Evolutionary conservation across 2,329 filamentous ascomycete genomes (phyloP).

Genomic region (Didymella pinodella): DNA sequence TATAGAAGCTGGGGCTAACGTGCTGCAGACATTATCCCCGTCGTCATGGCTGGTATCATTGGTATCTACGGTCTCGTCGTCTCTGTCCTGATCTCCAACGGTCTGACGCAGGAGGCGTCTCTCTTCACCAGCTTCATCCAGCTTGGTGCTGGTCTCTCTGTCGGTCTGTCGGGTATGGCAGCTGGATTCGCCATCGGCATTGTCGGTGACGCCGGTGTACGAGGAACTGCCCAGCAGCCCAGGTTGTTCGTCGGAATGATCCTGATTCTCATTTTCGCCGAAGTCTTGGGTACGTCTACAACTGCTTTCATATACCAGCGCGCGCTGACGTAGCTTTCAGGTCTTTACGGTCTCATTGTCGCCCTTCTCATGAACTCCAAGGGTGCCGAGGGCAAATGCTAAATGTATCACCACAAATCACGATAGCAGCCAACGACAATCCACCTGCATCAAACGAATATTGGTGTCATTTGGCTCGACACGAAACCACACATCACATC

Average conservation of each 20-base stretch:
- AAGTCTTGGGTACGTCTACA: slow-evolving; percentile 83
- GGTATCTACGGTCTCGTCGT: slow-evolving; percentile 79
- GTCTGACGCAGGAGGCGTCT: slow-evolving; percentile 56
- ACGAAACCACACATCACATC: slow-evolving; percentile 34
- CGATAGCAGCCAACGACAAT: slow-evolving; percentile 44
- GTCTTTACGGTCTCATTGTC: slow-evolving; percentile 99
- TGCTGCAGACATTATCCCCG: slow-evolving; percentile 88
- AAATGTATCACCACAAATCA: slow-evolving; percentile 13
- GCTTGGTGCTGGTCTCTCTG: slow-evolving; percentile 61
- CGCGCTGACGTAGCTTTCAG: slow-evolving; percentile 54
- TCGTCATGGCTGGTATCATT: slow-evolving; percentile 99
- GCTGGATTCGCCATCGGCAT: slow-evolving; percentile 79
- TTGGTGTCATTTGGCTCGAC: slow-evolving; percentile 28
- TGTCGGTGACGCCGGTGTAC: slow-evolving; percentile 81
- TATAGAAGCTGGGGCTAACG: slow-evolving; percentile 19
- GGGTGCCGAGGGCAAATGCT: slow-evolving; percentile 51
- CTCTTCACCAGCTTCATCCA: slow-evolving; percentile 63
- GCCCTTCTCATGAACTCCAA: slow-evolving; percentile 99
- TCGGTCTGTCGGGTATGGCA: slow-evolving; percentile 86
- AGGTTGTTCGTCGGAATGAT: slow-evolving; percentile 97
- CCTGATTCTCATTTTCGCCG: slow-evolving; percentile 98
- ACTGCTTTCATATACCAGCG: not conserved
- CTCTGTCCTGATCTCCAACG: slow-evolving; percentile 63
- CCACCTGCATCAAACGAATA: slow-evolving; percentile 37
- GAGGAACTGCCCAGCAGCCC: slow-evolving; percentile 84